These are phyloP conservation scores for Penicillium verhagenii DNA, from an alignment of 495 filamentous ascomycete species.

Conservation along the genomic window DNA sequence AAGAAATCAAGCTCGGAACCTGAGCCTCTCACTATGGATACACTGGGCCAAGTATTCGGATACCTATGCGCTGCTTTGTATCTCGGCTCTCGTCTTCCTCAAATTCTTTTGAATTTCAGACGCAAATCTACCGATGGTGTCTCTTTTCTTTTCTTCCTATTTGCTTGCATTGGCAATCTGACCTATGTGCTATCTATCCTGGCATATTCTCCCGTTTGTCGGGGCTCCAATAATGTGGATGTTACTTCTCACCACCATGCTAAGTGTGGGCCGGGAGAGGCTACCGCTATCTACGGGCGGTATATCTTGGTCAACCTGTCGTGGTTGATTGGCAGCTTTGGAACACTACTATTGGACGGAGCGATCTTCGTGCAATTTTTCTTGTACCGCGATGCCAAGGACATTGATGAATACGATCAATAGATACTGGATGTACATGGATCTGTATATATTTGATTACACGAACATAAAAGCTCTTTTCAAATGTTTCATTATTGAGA, in stretches of 20 bases:
- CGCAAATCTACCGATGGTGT: slow-evolving; percentile 90
- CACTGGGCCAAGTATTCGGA: slow-evolving; percentile 81
- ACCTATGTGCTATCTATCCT: slow-evolving; percentile 93
- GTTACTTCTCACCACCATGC: slow-evolving; percentile 6
- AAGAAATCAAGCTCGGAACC: slow-evolving; percentile 27
- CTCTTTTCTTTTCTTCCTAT: slow-evolving; percentile 90
- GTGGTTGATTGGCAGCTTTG: slow-evolving; percentile 87
- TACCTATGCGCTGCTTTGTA: slow-evolving; percentile 86
- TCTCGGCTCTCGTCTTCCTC: slow-evolving; percentile 82
- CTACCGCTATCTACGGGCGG: slow-evolving; percentile 58
- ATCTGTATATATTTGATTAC: not conserved
- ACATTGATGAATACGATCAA: slow-evolving; percentile 1
- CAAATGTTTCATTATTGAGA: not conserved
- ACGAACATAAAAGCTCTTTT: not conserved
- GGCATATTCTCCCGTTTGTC: slow-evolving; percentile 70
- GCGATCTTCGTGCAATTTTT: slow-evolving; percentile 93
- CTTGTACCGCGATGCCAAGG: slow-evolving; percentile 59
- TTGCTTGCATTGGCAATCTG: slow-evolving; percentile 90
- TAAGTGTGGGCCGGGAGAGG: slow-evolving; percentile 56
- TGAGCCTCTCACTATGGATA: slow-evolving; percentile 57
- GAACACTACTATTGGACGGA: slow-evolving; percentile 79
- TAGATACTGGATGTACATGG: slow-evolving; percentile 5
- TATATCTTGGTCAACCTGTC: slow-evolving; percentile 86
- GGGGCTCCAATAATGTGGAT: slow-evolving; percentile 11
- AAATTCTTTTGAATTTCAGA: slow-evolving; percentile 84